These are phyloP conservation scores for Penicillium atrosanguineum DNA, from an alignment of 495 filamentous ascomycete genomes.

Conservation along the genomic window DNA sequence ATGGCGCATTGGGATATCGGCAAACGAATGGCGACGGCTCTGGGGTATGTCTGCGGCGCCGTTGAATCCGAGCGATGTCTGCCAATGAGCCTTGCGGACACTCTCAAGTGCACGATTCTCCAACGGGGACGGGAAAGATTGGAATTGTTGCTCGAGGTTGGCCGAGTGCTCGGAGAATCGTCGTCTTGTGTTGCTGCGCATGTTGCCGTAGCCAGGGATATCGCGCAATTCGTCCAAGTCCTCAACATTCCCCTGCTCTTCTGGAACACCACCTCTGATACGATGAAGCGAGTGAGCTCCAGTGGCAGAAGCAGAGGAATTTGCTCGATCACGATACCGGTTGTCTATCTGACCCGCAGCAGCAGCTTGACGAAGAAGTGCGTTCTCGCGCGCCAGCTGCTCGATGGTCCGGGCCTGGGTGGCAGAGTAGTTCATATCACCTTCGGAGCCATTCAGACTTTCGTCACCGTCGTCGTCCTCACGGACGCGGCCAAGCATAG, in stretches of 20 bases:
- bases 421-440: conserved; percentile 52
- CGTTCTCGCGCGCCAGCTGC: conserved; percentile 70
- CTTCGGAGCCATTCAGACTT: conserved; percentile 64
- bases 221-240: conserved; percentile 65
- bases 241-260: conserved; percentile 71
- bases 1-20: conserved; percentile 73
- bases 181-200: conserved; percentile 47
- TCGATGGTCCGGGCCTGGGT: conserved; percentile 69
- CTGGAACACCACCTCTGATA: conserved; percentile 61
- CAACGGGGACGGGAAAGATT: conserved; percentile 48
- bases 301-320: conserved; percentile 48
- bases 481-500: conserved; percentile 70
- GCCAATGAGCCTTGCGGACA: conserved; percentile 82
- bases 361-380: conserved; percentile 62
- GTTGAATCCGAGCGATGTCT: conserved; percentile 79
- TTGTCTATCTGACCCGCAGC: conserved; percentile 56
- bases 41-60: conserved; percentile 69
- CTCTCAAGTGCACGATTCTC: conserved; percentile 77
- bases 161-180: conserved; percentile 63
- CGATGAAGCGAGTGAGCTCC: conserved; percentile 57
- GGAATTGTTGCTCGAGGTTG: conserved; percentile 51
- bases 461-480: conserved; percentile 84
- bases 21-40: conserved; percentile 95
- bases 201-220: conserved; percentile 46
- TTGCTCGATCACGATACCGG: conserved; percentile 61